A percentile compares a stretch with the other conserved stretches of the same genome.
Evolutionary conservation across 23 red algal genomes (phyloP).

Genomic region (Cyanidiococcus yangmingshanensis): DNA sequence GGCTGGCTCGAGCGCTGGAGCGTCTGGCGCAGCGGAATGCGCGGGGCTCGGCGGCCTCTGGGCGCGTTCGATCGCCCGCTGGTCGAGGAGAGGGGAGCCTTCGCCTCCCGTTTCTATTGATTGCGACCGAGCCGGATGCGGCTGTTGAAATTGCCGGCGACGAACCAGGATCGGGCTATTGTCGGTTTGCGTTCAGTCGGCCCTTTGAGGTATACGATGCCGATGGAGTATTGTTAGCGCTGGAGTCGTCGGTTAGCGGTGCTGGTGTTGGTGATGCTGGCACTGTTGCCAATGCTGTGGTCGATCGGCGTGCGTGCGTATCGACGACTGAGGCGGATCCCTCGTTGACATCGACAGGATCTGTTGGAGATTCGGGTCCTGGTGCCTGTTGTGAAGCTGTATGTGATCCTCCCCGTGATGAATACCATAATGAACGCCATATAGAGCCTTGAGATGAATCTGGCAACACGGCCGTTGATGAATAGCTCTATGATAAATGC

Average conservation of each 20-base stretch:
- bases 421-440: too few species aligned
- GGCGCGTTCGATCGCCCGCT: not conserved
- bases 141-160: not conserved
- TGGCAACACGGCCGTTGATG: too few species aligned
- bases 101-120: not conserved
- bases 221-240: not conserved
- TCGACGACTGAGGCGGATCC: too few species aligned
- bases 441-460: too few species aligned
- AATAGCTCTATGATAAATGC: too few species aligned
- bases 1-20: not conserved
- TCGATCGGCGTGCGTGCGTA: too few species aligned
- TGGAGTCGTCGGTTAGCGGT: not conserved
- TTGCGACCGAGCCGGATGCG: conserved; percentile 16
- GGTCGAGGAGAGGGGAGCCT: not conserved
- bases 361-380: too few species aligned
- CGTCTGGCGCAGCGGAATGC: not conserved
- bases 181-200: not conserved
- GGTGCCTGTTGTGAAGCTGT: too few species aligned
- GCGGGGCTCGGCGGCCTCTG: not conserved
- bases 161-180: not conserved
- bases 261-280: not conserved
- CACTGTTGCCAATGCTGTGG: too few species aligned
- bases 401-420: too few species aligned
- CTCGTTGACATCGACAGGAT: too few species aligned
- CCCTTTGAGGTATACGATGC: conserved; percentile 6